Base-by-base conservation (phyloP, 2,329 filamentous ascomycete species). In the Venturia effusa region DNA sequence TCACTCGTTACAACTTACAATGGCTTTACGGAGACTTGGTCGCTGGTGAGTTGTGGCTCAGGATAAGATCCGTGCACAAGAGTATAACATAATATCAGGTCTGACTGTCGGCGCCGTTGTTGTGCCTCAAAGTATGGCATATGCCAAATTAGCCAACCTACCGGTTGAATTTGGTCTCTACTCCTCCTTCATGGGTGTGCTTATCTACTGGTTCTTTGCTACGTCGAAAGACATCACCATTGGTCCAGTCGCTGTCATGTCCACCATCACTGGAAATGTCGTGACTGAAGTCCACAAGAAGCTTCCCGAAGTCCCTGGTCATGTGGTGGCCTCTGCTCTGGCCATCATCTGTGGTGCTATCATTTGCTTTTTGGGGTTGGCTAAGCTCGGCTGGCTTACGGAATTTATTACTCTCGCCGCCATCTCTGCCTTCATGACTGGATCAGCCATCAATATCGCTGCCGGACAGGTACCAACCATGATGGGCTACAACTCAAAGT, bases 221-320 rank as follows among this genome's bases (percentile, higher is more conserved):
- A 97, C 93, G 0, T 97, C 92, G 1, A 97, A 97, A 74, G 93
- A 97, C 74, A 97, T 97, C 70, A 96, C 93, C 17, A 97, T 97
- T 64, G 92, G 92, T 19, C 92, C 92, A 24, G 94, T 97, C 55
- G 94, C 93, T 40, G 94, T 97, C 68, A 89, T 97, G 80, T 97
- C 93, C 1, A 93, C 90, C 1, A 81, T 97, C 10, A 88, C 90
- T 3, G 93, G 93, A 61, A 87, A 87, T 55, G 85, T 97, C 61
- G 85, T 97, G 59, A 72, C 81, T 51, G 82, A 87, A 41, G 85
- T 90, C 3, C 76, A 80, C 37, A 73, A 78, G 0, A 74, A 81
- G 0, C 76, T 85, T 19, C 87, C 88, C 0, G 77, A 86, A 7
- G 73, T 89, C 13, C 77, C 79, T 0, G 78, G 79, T 13, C 84